Evolutionary conservation across 768 basidiomycete genomes (phyloP), one percentile per base, ranked within the genome.

Genomic region (Kwoniella botswanensis): DNA sequence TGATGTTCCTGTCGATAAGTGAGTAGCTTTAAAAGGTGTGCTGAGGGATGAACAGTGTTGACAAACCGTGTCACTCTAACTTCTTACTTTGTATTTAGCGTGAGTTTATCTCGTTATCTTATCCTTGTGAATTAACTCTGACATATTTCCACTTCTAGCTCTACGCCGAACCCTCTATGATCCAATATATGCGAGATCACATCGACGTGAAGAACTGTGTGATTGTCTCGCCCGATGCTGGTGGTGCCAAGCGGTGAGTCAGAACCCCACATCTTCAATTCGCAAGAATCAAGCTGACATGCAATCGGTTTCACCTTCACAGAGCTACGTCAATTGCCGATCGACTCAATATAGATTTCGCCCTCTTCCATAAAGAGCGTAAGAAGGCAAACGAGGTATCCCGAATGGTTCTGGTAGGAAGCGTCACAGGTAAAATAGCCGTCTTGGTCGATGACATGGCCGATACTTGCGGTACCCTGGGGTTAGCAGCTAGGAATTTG

Each of bases 401-500:
- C 1, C 79, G 84, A 53, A 85, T 98, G 84, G 87, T 98, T 52
- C 87, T 99, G 63, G 96, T 99, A 69, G 97, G 97, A 12, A 91
- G 94, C 79, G 97, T 98, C 67, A 88, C 87, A 73, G 94, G 90
- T 86, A 98, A 97, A 92, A 88, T 94, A 64, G 94, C 93, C 50
- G 93, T 99, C 79, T 88, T 99, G 57, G 93, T 99, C 43, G 97
- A 99, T 82, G 97, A 99, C 81, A 98, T 99, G 96, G 91, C 97
- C 79, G 97, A 99, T 82, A 93, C 93, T 5, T 96, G 95, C 13
- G 88, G 86, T 46, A 98, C 97, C n/a, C 87, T 98, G 35, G 86
- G 89, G 15, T 85, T 96, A 15, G 97, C 97, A 12, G 90, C 90
- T 7, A 88, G 89, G 56, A 92, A 93, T n/a, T 86, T 99, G 57